These are phyloP conservation scores for Fusarium sp. DNA, from an alignment of 2,329 filamentous ascomycete species.

Conservation along the genomic window DNA sequence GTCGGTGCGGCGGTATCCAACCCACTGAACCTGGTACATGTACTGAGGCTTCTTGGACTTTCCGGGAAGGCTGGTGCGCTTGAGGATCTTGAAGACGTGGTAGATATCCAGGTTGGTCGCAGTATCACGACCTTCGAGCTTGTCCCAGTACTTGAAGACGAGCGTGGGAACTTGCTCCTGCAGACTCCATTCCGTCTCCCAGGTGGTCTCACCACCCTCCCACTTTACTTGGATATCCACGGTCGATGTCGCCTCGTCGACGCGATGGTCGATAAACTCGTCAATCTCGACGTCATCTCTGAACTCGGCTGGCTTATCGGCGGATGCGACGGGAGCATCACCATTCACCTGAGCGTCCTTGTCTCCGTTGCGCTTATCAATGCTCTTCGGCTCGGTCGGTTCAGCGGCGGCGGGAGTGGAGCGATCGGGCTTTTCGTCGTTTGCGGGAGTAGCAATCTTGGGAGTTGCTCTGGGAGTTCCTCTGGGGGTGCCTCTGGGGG, in stretches of 20 bases:
- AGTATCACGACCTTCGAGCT: conserved; percentile 36
- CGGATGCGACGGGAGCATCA: background rate
- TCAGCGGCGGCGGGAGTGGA: background rate
- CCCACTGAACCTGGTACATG: conserved; percentile 44
- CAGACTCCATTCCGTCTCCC: conserved; percentile 44
- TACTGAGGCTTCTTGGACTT: conserved; percentile 30
- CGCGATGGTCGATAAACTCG: conserved; percentile 32
- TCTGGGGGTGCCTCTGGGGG: conserved; percentile 2
- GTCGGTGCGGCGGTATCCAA: conserved; percentile 40
- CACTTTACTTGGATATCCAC: conserved; percentile 42
- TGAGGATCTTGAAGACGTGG: conserved; percentile 43
- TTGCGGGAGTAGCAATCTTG: conserved; percentile 17
- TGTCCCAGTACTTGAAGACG: conserved; percentile 45
- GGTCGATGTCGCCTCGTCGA: conserved; percentile 38
- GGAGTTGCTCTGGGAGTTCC: conserved; percentile 10
- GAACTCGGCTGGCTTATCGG: conserved; percentile 2
- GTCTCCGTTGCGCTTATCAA: conserved; percentile 13
- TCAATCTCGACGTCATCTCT: conserved; percentile 41
- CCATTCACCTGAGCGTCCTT: conserved; percentile 22
- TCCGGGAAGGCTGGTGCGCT: conserved; percentile 28
- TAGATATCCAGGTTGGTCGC: conserved; percentile 40
- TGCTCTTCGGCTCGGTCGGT: background rate
- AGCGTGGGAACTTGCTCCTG: conserved; percentile 42
- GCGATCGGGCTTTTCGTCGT: conserved; percentile 9
- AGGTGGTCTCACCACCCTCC: conserved; percentile 39